Percentiles rank a stretch among this genome's conserved stretches.
phyloP scores from a whole-genome alignment of 176 grass and related monocot genomes.

The Alopecurus myosuroides region DNA sequence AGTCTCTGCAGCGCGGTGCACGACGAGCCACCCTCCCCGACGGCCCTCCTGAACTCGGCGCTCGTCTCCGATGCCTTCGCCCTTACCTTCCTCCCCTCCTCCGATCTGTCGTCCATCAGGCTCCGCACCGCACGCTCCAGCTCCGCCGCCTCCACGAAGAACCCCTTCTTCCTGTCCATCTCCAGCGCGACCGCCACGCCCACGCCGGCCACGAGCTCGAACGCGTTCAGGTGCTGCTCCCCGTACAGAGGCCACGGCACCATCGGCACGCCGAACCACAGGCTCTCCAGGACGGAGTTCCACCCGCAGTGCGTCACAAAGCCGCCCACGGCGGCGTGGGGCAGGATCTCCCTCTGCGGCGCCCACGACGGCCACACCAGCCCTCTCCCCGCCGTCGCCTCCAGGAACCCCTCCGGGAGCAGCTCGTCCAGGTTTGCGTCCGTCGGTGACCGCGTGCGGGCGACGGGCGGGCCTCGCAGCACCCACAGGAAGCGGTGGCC shows the following conservation, averaged over 20 bases:
- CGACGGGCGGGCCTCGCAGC: background rate
- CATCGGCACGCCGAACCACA: slow-evolving; percentile 19
- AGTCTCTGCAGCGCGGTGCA: background rate
- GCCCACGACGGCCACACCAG: background rate
- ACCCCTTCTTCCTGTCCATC: background rate
- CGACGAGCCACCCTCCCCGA: background rate
- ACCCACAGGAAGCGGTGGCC: slow-evolving; percentile 16
- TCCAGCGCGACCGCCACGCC: slow-evolving; percentile 1
- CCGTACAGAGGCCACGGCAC: slow-evolving; percentile 9
- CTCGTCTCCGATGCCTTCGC: slow-evolving; percentile 7
- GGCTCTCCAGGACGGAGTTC: slow-evolving; percentile 39
- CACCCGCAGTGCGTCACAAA: slow-evolving; percentile 55
- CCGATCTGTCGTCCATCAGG: slow-evolving; percentile 20
- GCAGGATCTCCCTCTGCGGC: background rate
- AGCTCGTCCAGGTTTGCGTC: background rate
- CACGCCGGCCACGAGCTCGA: slow-evolving; percentile 15
- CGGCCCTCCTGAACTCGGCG: background rate
- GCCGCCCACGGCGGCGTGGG: background rate
- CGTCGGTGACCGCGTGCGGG: background rate
- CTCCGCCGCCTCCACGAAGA: slow-evolving; percentile 19
- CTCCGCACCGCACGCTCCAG: slow-evolving; percentile 24
- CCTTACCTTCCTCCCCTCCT: slow-evolving; percentile 21
- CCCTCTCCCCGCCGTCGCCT: background rate
- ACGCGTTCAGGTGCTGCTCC: slow-evolving; percentile 36
- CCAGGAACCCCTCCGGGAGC: background rate